Base-by-base conservation (phyloP, 805 yeast species). In the Candida sphagnicola region DNA sequence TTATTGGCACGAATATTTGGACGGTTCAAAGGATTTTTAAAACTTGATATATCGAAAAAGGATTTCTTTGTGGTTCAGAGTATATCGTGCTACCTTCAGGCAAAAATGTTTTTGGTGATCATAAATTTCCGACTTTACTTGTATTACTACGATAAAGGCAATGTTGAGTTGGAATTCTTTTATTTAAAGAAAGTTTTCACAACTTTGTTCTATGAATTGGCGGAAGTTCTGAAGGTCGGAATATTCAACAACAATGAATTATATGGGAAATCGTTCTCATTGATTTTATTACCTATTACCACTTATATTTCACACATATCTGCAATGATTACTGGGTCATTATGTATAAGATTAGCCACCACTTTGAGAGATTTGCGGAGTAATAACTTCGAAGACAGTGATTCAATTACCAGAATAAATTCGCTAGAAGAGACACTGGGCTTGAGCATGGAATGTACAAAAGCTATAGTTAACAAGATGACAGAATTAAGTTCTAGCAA, bases 101-200 rank as follows among this genome's bases (percentile, higher is more conserved):
- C 32, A 12, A 36, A 36, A 19, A 12, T 36, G 16, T 36, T 36
- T 10, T 29, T 36, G 18, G 34, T 17, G 14, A 18, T 28, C 4
- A 18, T 36, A 17, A 21, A 36, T 23, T 36, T 36, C 17, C 17
- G 31, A 14, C 32, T 30, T 13, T 31, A 36, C 18, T 5, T 36
- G 4, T 29, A 36, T 29, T 36, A 36, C 13, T 12, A 19, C 11
- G 28, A 36, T 26, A 17, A 12, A 14, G 34, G 39, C 11, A 31
- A 36, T 14, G 11, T 11, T 11, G 34, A 36, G 8, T 36, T 36
- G 15, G 39, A 36, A 18, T 19, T 18, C 5, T 36, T 36, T 15
- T 36, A 36, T 17, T 24, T 28, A 15, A 36, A 36, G 23, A 36
- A 36, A 21, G 33, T 29, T 3, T 29, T 24, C 29, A 36, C 33